Conservation (phyloP, 2,329 filamentous ascomycete genomes). For the Monosporascus sp. region DNA sequence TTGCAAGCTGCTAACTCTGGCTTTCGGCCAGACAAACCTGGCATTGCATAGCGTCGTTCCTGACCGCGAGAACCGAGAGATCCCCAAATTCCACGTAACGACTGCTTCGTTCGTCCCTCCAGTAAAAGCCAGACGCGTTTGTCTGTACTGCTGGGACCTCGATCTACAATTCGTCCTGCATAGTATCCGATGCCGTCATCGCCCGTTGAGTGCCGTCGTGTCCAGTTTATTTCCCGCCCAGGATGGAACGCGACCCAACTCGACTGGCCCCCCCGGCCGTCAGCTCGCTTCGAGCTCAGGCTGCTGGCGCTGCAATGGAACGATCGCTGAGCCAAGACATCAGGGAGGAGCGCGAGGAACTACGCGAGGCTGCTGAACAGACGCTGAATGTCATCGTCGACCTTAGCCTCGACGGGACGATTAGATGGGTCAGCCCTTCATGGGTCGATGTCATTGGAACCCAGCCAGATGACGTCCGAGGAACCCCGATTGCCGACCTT, state of each 20-base stretch:
- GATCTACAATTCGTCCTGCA: slow-evolving; percentile 5
- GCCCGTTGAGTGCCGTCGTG: slow-evolving; percentile 21
- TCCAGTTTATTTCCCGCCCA: slow-evolving; percentile 20
- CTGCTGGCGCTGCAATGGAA: slow-evolving; percentile 47
- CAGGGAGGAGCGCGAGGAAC: slow-evolving; percentile 84
- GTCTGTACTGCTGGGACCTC: slow-evolving; percentile 7
- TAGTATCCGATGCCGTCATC: slow-evolving; percentile 28
- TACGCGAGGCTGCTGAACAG: slow-evolving; percentile 93
- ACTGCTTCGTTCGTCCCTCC: slow-evolving; percentile 6
- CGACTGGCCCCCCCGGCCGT: slow-evolving; percentile 49
- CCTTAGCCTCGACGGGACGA: slow-evolving; percentile 79
- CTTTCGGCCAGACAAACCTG: slow-evolving; percentile 30
- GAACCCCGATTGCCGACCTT: slow-evolving; percentile 72
- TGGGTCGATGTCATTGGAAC: slow-evolving; percentile 93
- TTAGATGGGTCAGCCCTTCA: slow-evolving; percentile 94
- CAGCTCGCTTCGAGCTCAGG: slow-evolving; percentile 44
- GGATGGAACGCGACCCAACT: slow-evolving; percentile 40
- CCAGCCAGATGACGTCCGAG: slow-evolving; percentile 63
- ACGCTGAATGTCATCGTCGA: slow-evolving; percentile 96
- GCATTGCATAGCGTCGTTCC: slow-evolving; percentile 21
- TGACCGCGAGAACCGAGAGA: slow-evolving; percentile 8
- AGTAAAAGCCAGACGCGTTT: slow-evolving; percentile 20
- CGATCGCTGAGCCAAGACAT: slow-evolving; percentile 80
- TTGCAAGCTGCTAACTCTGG: slow-evolving; percentile 34
- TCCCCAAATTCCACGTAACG: slow-evolving; percentile 14